Evolutionary conservation across 345 rosid genomes (phyloP), one percentile per base, ranked within the genome.

Genomic region (Aegle marmelos): DNA sequence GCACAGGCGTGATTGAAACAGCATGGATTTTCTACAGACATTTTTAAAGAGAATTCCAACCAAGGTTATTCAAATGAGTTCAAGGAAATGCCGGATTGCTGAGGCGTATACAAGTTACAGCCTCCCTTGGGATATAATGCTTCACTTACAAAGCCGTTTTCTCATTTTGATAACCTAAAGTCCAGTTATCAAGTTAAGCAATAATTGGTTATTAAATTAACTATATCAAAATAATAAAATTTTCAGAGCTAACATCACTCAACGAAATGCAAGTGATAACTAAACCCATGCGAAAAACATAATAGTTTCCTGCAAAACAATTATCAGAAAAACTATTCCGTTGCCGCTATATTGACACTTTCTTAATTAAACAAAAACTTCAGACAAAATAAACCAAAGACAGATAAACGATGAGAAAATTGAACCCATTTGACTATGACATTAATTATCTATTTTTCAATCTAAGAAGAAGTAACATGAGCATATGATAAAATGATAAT

Each of bases 381-480:
- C 56, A 27, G 58, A 57, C 28, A 36, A 25, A 60, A 39, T 17
- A 60, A 37, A 30, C 19, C 63, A 22, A 33, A 72, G 63, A 31
- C 10, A 31, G 22, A 54, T 22, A 6, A 54, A 21, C n/a, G 3
- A 57, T 65, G 34, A 36, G 27, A 66, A 66, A 36, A 41, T 39
- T 58, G 27, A 54, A 17, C 22, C 4, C 59, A 65, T 37, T 2
- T 58, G 22, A 16, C 10, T 66, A 31, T 14, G 73, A 76, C 54
- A 24, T 11, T 24, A 56, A 31, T 19, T 21, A 62, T 73, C 41
- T 16, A 45, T 21, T 21, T 14, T 31, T 69, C n/a, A 37, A 45
- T n/a, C 73, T 7, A 45, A 70, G 58, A 82, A 48, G 67, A 58
- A 60, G 16, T 67, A 73, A 39, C 17, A 57, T 41, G 48, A 19